phyloP scores from a whole-genome alignment of 208 protist genomes.

The Balamuthia mandrillaris region DNA sequence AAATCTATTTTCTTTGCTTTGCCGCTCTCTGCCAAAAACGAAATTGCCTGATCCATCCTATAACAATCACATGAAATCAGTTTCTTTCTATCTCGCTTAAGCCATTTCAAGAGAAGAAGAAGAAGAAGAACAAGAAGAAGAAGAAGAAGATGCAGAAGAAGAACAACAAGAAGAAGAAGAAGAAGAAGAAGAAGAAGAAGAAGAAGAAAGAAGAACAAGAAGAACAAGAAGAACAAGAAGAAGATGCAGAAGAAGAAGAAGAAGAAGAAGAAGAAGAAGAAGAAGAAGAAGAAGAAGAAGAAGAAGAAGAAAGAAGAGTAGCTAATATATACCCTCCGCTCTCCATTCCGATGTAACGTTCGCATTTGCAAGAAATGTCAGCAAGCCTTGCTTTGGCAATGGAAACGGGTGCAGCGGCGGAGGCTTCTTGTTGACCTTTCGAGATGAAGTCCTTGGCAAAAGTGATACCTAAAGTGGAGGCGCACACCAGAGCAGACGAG shows the following conservation, averaged over 20 bases:
- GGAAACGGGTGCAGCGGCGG: no score
- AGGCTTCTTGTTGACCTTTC: no score
- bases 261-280: background rate
- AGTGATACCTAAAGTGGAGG: slow-evolving; percentile 32
- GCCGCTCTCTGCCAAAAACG: slow-evolving; percentile 40
- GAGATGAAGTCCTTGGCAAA: slow-evolving; percentile 11
- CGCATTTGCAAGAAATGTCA: slow-evolving; percentile 28
- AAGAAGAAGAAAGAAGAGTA: no score
- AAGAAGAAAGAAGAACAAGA: no score
- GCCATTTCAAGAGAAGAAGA: no score
- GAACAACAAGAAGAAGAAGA: no score
- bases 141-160: no score
- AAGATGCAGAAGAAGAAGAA: background rate
- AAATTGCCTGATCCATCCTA: slow-evolving; percentile 65
- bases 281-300: background rate
- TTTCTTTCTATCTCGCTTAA: background rate
- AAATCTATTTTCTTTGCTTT: slow-evolving; percentile 57
- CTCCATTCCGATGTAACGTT: slow-evolving; percentile 54
- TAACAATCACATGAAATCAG: background rate
- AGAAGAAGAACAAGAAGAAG: no score
- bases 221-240: no score
- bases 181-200: no score
- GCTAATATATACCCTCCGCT: slow-evolving; percentile 50
- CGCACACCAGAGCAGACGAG: slow-evolving; percentile 53
- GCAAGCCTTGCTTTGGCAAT: slow-evolving; percentile 40